Evolutionary conservation across 192 early-diverging fungal species (phyloP).

Genomic region (Coemansia sp.): DNA sequence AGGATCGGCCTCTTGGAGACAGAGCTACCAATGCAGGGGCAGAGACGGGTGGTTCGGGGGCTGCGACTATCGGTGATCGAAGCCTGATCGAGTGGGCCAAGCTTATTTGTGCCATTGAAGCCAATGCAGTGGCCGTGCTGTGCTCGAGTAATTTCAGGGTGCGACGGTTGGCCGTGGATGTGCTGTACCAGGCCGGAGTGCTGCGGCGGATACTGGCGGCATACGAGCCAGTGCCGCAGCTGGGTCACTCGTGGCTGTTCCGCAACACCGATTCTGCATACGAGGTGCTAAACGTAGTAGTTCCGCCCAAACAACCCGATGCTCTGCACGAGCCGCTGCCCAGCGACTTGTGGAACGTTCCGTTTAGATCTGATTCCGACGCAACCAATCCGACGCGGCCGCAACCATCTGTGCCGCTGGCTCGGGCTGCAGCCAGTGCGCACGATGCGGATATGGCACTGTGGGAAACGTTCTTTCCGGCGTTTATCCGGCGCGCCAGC

Average conservation of each 20-base stretch:
- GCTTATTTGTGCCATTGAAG: conserved; percentile 41
- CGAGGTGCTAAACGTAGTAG: conserved; percentile 41
- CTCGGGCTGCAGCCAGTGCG: conserved; percentile 36
- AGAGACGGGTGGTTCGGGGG: background rate
- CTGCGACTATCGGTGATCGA: conserved; percentile 17
- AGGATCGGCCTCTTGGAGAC: background rate
- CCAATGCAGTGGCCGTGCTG: conserved; percentile 38
- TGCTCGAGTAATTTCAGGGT: conserved; percentile 46
- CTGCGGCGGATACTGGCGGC: conserved; percentile 32
- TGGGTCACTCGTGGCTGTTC: conserved; percentile 28
- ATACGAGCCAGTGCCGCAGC: conserved; percentile 22
- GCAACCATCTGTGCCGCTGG: conserved; percentile 18
- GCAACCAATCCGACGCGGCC: background rate
- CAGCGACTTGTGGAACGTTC: conserved; percentile 35
- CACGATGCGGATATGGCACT: conserved; percentile 20
- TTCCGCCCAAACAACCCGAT: conserved; percentile 10
- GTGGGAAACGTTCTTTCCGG: conserved; percentile 38
- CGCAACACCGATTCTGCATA: conserved; percentile 32
- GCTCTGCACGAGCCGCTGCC: conserved; percentile 7
- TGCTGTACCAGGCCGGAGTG: conserved; percentile 40
- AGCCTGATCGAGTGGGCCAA: conserved; percentile 32
- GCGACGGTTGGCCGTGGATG: conserved; percentile 33
- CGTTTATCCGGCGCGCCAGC: conserved; percentile 44
- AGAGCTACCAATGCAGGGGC: background rate
- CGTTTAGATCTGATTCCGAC: conserved; percentile 22